Base-by-base conservation (phyloP, 768 basidiomycete genomes). In the Naematelia aurantialba region DNA sequence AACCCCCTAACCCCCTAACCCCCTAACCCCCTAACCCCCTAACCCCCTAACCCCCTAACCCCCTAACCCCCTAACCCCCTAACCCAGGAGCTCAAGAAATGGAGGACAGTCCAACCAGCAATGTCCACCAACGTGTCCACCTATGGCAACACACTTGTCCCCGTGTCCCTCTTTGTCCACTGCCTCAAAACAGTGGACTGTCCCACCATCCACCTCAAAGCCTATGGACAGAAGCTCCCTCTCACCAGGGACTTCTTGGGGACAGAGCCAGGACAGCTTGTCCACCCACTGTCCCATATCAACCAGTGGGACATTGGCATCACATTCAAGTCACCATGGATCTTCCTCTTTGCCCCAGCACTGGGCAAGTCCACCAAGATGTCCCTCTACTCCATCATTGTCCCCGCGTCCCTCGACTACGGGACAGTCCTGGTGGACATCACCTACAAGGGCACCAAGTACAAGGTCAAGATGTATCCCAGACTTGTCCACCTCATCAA, bases 401-500 rank as follows among this genome's bases (percentile, higher is more conserved):
- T 62, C 11, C 61, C 61, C 1, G 61, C 50, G 1, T 62, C 61
- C 24, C 10, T 31, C 5, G 59, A 63, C 53, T 63, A 19, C 56
- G 59, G 62, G 12, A n/a, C 59, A 17, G 54, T 63, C 31, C 56
- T 53, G 19, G 17, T 63, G 13, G 29, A 66, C 5, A 5, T 22
- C 14, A 54, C 21, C 5, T 47, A 63, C 25, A 3, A 51, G 3
- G 21, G 46, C 31, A 27, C 30, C 17, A 4, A 50, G 19, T 64
- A 27, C 45, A 29, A 14, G 5, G 48, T 64, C 55, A 67, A 67
- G 63, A 48, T 67, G 17, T 67, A 67, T 30, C 65, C 65, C 10
- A 26, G 56, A 10, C 4, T 67, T 5, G 65, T 67, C 25, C 65
- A 67, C 49, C 51, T 67, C 31, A 63, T 63, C 55, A 67, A 67